Evolutionary conservation across 164 flowering plant species (phyloP).

Genomic region (Taxillus chinensis): DNA sequence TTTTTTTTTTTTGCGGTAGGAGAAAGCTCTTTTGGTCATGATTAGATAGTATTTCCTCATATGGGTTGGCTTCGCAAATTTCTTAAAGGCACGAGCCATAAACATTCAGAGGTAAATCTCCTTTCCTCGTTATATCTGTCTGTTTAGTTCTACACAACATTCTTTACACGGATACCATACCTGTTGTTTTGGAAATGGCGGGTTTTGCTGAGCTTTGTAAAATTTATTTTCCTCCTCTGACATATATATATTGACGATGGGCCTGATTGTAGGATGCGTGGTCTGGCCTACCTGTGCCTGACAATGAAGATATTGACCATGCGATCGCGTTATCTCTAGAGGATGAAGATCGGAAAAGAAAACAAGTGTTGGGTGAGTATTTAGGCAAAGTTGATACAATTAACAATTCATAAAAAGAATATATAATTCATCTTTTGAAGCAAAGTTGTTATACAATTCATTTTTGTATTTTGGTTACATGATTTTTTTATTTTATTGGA

Average conservation of each 20-base stretch:
- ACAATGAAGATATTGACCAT: slow-evolving; percentile 46
- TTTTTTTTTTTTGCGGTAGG: neutral
- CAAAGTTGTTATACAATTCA: too few species aligned
- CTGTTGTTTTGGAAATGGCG: neutral
- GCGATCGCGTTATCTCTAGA: slow-evolving; percentile 64
- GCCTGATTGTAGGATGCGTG: slow-evolving; percentile 24
- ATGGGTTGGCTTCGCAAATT: slow-evolving; percentile 87
- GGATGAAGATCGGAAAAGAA: slow-evolving; percentile 41
- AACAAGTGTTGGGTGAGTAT: slow-evolving; percentile 38
- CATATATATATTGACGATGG: too few species aligned
- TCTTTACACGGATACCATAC: neutral
- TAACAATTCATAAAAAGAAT: too few species aligned
- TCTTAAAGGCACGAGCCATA: slow-evolving; percentile 56
- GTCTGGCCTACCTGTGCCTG: slow-evolving; percentile 22
- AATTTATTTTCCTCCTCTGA: too few species aligned
- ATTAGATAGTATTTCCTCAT: neutral
- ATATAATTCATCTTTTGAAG: too few species aligned
- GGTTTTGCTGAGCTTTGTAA: too few species aligned
- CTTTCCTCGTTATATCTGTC: neutral
- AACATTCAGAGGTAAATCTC: slow-evolving; percentile 31
- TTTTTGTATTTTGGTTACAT: too few species aligned
- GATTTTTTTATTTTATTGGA: too few species aligned
- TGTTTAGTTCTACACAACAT: neutral
- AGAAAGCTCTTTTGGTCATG: neutral
- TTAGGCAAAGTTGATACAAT: too few species aligned